A percentile compares a stretch with the other conserved stretches of the same genome.
Evolutionary conservation across 2,329 filamentous ascomycete genomes (phyloP).

Genomic region (Hymenoscyphus salicellus): DNA sequence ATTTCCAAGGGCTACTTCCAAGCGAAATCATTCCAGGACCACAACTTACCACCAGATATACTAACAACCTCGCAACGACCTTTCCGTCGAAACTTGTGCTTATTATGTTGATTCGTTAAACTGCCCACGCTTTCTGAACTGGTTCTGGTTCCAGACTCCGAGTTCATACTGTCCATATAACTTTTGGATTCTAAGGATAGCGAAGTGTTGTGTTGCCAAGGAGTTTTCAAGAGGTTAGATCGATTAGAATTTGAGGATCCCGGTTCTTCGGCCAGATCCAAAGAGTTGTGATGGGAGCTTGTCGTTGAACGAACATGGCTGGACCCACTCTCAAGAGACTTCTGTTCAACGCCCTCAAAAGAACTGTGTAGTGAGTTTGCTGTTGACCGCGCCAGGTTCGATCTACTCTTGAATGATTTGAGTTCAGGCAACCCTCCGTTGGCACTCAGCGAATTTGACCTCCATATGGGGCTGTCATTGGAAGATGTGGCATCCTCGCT

Average conservation of each 20-base stretch:
- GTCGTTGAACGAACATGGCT: slow-evolving; percentile 21
- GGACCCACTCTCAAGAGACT: slow-evolving; percentile 7
- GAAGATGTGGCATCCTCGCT: slow-evolving; percentile 59
- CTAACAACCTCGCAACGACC: slow-evolving; percentile 63
- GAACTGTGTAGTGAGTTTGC: slow-evolving; percentile 4
- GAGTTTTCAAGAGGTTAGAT: slow-evolving; percentile 13
- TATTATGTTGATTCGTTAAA: slow-evolving; percentile 28
- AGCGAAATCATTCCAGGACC: neutral
- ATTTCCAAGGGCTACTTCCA: neutral
- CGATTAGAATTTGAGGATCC: slow-evolving; percentile 21
- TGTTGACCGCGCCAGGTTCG: neutral
- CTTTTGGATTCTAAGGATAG: slow-evolving; percentile 26
- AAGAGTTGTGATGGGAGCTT: slow-evolving; percentile 27
- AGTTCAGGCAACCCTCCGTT: slow-evolving; percentile 14
- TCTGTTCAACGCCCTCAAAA: slow-evolving; percentile 7
- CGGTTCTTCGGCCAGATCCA: slow-evolving; percentile 16
- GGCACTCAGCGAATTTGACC: slow-evolving; percentile 22
- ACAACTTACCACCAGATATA: slow-evolving; percentile 50
- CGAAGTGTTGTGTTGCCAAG: slow-evolving; percentile 33
- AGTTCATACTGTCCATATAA: slow-evolving; percentile 22
- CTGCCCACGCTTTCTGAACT: slow-evolving; percentile 33
- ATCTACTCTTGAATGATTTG: slow-evolving; percentile 15
- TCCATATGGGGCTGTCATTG: slow-evolving; percentile 28
- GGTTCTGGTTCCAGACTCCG: slow-evolving; percentile 13
- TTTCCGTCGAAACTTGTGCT: slow-evolving; percentile 54